These are phyloP conservation scores for Magnusiomyces suaveolens DNA, from an alignment of 1,139 yeast species.

Conservation along the genomic window DNA sequence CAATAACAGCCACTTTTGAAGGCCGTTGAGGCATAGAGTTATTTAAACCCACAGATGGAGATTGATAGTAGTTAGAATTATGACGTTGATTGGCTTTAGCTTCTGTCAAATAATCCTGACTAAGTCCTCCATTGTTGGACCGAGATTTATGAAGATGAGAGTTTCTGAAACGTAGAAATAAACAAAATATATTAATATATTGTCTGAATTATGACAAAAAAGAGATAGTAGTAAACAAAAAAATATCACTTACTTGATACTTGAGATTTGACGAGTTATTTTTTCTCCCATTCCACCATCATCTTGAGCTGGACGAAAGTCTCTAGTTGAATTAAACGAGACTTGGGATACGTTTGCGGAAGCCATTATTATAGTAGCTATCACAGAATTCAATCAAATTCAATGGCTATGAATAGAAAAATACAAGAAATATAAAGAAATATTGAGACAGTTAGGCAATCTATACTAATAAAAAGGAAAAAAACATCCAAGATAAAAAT, in stretches of 20 bases:
- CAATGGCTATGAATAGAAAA: background rate
- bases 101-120: background rate
- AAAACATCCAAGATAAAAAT: too few relatives aligned
- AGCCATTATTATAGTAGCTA: background rate
- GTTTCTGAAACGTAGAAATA: background rate
- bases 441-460: too few relatives aligned
- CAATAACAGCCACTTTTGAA: background rate
- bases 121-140: background rate
- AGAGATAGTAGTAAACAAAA: too few relatives aligned
- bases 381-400: too few relatives aligned
- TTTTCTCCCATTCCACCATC: background rate
- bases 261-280: background rate
- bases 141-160: background rate
- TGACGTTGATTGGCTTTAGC: background rate
- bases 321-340: slow-evolving; percentile 2
- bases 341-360: slow-evolving; percentile 5
- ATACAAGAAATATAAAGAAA: background rate
- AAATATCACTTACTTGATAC: slow-evolving; percentile 1
- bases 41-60: too few relatives aligned
- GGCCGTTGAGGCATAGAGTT: background rate
- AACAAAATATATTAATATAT: background rate
- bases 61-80: too few relatives aligned
- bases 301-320: slow-evolving; percentile 1
- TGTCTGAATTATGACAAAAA: background rate
- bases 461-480: too few relatives aligned